Evolutionary conservation across 192 early-diverging fungal species (phyloP).

Genomic region (Thamnidium elegans): DNA sequence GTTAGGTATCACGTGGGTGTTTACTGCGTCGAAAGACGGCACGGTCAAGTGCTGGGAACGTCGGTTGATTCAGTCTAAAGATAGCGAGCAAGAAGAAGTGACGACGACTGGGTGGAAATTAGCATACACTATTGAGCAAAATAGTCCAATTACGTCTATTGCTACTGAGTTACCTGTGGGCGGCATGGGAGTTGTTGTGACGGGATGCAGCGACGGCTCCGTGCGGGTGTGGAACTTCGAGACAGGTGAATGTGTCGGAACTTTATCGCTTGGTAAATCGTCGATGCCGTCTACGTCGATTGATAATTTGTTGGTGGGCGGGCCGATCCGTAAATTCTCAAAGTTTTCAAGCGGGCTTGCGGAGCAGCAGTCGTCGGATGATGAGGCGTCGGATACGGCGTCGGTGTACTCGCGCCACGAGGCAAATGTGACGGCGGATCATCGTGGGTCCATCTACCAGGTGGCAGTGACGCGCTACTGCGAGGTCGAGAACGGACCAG

Average conservation of each 20-base stretch:
- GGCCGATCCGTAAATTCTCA: constrained; percentile 1
- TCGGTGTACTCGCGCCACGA: too few species aligned
- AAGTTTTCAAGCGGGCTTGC: not conserved
- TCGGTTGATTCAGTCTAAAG: too few species aligned
- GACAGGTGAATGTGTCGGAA: constrained; percentile 20
- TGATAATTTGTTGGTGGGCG: not conserved
- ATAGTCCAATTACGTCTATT: constrained; percentile 8
- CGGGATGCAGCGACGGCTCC: constrained; percentile 24
- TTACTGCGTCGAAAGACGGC: constrained; percentile 33
- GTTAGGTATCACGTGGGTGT: constrained; percentile 25
- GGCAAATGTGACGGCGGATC: constrained; percentile 8
- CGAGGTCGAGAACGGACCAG: constrained; percentile 23
- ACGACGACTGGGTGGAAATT: constrained; percentile 8
- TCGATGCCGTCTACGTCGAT: not conserved
- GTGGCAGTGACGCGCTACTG: constrained; percentile 31
- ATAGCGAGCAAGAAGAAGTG: not conserved
- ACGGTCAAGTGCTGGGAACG: constrained; percentile 31
- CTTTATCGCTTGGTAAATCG: constrained; percentile 8
- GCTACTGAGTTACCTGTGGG: constrained; percentile 25
- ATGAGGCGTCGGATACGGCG: not conserved
- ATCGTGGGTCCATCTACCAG: constrained; percentile 18
- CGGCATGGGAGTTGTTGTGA: constrained; percentile 33
- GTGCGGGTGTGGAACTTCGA: constrained; percentile 33
- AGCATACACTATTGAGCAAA: constrained; percentile 22
- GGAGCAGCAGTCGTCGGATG: not conserved